Evolutionary conservation across 306 rosid genomes (phyloP).

Genomic region (Alnus glutinosa): DNA sequence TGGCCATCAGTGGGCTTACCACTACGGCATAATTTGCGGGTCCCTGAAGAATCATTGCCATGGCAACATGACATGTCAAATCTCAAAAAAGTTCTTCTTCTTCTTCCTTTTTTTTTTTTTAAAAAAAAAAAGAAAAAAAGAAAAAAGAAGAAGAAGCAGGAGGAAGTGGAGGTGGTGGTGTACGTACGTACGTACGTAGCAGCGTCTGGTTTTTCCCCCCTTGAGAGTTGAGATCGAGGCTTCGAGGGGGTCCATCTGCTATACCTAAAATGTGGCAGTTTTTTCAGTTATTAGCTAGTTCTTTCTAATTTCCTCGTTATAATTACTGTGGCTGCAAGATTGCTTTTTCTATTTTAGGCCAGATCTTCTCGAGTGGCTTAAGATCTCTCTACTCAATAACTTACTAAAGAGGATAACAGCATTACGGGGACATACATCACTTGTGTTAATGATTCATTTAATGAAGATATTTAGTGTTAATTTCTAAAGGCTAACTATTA

Average conservation of each 20-base stretch:
- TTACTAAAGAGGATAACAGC: neutral
- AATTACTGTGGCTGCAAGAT: no score
- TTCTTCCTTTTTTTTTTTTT: no score
- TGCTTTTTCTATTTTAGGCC: neutral
- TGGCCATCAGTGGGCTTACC: conserved; percentile 64
- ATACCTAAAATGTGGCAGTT: conserved; percentile 33
- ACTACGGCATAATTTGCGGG: conserved; percentile 52
- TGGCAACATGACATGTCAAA: conserved; percentile 37
- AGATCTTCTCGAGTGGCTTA: no score
- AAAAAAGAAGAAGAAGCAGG: neutral
- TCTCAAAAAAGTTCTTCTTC: conserved; percentile 22
- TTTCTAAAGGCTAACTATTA: no score
- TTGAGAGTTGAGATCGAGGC: no score
- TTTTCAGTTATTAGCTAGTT: neutral
- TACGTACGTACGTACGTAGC: neutral
- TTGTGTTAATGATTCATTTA: neutral
- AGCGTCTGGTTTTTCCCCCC: conserved; percentile 37
- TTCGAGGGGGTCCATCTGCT: neutral
- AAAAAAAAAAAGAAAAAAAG: neutral
- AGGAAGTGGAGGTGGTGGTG: no score
- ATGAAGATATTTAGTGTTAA: no score
- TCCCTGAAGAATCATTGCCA: conserved; percentile 59
- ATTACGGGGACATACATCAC: neutral
- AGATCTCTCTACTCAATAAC: conserved; percentile 3
- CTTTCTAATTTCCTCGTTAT: no score